Percentiles rank a stretch among this genome's conserved stretches.
phyloP scores from a whole-genome alignment of 345 rosid genomes.

The Excoecaria cochinchinensis region DNA sequence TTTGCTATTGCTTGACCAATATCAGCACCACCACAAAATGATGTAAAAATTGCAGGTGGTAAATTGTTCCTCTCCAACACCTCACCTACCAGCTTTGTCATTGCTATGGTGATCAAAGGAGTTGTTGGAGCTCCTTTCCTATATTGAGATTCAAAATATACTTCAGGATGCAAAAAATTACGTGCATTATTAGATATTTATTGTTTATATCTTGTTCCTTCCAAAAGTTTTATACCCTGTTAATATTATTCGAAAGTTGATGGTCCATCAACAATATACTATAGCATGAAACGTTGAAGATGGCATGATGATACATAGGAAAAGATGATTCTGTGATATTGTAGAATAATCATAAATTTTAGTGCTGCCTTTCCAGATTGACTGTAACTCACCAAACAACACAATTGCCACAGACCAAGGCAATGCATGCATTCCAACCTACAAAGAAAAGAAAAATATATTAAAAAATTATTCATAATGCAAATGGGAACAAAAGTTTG shows the following conservation, averaged over 20 bases:
- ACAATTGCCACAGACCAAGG: constrained; percentile 93
- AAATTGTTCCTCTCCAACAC: constrained; percentile 86
- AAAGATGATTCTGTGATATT: neutral
- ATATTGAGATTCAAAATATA: constrained; percentile 15
- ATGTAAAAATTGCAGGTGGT: constrained; percentile 89
- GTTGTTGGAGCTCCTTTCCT: constrained; percentile 99
- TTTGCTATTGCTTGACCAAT: constrained; percentile 91
- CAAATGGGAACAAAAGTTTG: neutral
- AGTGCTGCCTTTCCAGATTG: neutral
- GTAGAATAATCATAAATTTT: neutral
- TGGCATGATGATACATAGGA: neutral
- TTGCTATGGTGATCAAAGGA: constrained; percentile 89
- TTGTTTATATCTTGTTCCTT: too few relatives aligned
- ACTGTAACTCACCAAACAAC: constrained; percentile 75
- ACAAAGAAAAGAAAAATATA: constrained; percentile 25
- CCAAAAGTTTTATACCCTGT: too few relatives aligned
- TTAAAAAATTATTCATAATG: neutral
- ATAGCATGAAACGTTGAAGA: neutral
- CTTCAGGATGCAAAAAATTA: too few relatives aligned
- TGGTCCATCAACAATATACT: neutral
- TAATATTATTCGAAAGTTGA: too few relatives aligned
- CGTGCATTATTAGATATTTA: too few relatives aligned
- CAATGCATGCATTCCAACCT: constrained; percentile 99
- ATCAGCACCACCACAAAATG: constrained; percentile 93
- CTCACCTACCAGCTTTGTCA: constrained; percentile 76